These are phyloP conservation scores for Aspergillus quadricinctus DNA, from an alignment of 2,329 filamentous ascomycete species.

Conservation along the genomic window DNA sequence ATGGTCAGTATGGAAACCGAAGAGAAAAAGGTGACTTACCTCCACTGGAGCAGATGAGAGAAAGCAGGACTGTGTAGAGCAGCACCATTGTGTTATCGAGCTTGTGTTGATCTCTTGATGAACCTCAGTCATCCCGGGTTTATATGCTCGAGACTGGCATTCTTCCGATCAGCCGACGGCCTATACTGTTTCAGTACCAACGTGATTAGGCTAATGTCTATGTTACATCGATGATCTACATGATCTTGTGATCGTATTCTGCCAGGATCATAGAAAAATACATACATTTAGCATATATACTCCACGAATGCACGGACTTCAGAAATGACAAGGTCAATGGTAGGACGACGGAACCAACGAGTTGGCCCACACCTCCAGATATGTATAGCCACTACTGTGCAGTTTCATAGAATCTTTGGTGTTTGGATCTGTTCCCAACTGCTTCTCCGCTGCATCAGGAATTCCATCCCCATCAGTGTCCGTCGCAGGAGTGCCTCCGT, in stretches of 20 bases:
- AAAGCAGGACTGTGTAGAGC: not conserved
- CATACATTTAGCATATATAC: not conserved
- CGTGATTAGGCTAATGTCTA: not conserved
- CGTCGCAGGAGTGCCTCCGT: slow-evolving; percentile 4
- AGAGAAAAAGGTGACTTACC: not conserved
- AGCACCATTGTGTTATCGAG: not conserved
- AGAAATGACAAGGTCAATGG: not conserved
- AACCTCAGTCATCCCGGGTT: not conserved
- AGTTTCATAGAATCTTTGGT: slow-evolving; percentile 11
- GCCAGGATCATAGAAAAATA: not conserved
- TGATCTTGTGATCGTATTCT: not conserved
- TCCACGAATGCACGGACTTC: not conserved
- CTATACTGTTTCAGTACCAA: not conserved
- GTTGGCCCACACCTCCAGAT: slow-evolving; percentile 15
- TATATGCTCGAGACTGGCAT: not conserved
- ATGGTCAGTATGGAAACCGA: not conserved
- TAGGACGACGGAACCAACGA: slow-evolving; percentile 12
- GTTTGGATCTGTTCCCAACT: slow-evolving; percentile 13
- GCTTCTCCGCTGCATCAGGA: slow-evolving; percentile 11
- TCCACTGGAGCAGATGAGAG: not conserved
- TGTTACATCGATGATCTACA: not conserved
- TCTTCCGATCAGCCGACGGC: not conserved
- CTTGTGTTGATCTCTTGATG: not conserved
- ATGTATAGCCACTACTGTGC: slow-evolving; percentile 12
- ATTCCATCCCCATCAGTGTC: slow-evolving; percentile 16